Percentiles rank a stretch among this genome's conserved stretches.
Conservation (phyloP, 305 asterid genomes). For the Solanum aculeatissimum region DNA sequence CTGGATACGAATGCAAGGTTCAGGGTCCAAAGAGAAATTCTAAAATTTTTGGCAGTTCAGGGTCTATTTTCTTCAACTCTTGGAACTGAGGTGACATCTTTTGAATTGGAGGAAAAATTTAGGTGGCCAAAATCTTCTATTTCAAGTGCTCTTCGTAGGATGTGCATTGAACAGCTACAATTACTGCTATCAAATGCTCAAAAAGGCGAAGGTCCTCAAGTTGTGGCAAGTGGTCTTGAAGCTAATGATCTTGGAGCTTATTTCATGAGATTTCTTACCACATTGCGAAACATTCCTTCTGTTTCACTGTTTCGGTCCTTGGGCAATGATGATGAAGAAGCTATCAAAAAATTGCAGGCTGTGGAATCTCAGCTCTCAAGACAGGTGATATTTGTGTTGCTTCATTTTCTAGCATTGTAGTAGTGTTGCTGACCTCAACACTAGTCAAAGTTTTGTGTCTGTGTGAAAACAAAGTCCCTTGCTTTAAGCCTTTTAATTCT, state of each 20-base stretch:
- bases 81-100: constrained; percentile 94
- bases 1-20: constrained; percentile 62
- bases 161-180: constrained; percentile 92
- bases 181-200: constrained; percentile 65
- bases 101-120: constrained; percentile 80
- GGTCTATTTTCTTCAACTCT: constrained; percentile 89
- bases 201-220: constrained; percentile 59
- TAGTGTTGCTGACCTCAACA: not conserved
- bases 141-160: constrained; percentile 64
- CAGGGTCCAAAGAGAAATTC: constrained; percentile 68
- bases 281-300: constrained; percentile 79
- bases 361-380: constrained; percentile 66
- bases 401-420: not conserved
- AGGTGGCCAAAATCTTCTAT: constrained; percentile 82
- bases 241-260: constrained; percentile 80
- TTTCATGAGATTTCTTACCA: constrained; percentile 66
- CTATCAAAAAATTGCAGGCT: constrained; percentile 61
- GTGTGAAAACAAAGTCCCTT: not conserved
- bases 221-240: constrained; percentile 45
- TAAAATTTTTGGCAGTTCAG: constrained; percentile 91
- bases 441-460: not conserved
- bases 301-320: constrained; percentile 71
- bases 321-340: constrained; percentile 61
- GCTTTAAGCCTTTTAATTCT: not conserved
- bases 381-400: constrained; percentile 37